Evolutionary conservation across 1,284 basidiomycete genomes (phyloP).

Genomic region (Microbotryum saponariae): DNA sequence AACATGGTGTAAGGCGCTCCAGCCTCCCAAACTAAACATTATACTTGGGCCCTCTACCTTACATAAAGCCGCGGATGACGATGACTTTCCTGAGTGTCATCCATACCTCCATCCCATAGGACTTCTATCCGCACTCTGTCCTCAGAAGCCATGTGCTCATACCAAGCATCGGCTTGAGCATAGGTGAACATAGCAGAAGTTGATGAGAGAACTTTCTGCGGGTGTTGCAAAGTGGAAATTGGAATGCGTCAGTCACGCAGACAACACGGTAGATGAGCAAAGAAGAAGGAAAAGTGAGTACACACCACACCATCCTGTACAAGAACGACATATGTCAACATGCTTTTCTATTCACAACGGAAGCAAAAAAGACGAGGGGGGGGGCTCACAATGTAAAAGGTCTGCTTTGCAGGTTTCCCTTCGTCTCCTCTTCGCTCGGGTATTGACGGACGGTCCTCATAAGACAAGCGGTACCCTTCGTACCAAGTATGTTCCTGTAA

Average conservation of each 20-base stretch:
- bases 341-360: not conserved
- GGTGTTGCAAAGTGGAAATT: not conserved
- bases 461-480: conserved; percentile 18
- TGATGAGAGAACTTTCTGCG: conserved; percentile 17
- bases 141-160: conserved; percentile 18
- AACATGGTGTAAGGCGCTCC: too few species aligned
- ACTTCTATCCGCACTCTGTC: conserved; percentile 8
- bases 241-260: not conserved
- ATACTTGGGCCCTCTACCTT: too few species aligned
- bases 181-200: conserved; percentile 20
- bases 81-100: too few species aligned
- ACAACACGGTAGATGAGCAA: not conserved
- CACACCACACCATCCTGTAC: conserved; percentile 22
- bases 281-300: not conserved
- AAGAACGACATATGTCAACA: not conserved
- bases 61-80: too few species aligned
- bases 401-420: conserved; percentile 20
- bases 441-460: conserved; percentile 20
- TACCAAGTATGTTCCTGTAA: conserved; percentile 32
- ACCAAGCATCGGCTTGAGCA: conserved; percentile 25
- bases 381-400: conserved; percentile 25
- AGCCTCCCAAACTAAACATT: too few species aligned
- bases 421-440: conserved; percentile 16
- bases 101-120: conserved; percentile 6
- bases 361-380: not conserved